A percentile compares a stretch with the other conserved stretches of the same genome.
These are phyloP conservation scores for Euphorbia neoarborescens DNA, from an alignment of 441 rosid species.

Conservation along the genomic window DNA sequence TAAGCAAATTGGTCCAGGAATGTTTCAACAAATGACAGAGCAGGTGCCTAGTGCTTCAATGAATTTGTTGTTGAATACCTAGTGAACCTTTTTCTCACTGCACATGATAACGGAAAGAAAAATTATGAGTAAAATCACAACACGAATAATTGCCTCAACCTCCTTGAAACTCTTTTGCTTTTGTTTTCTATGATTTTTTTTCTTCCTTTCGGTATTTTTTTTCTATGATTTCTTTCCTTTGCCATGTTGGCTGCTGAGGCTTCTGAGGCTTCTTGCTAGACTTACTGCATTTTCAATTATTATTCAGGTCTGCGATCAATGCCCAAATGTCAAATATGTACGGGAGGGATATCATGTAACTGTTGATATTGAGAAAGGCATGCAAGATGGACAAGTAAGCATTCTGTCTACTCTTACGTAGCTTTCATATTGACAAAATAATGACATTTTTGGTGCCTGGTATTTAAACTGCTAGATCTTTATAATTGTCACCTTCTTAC, in stretches of 20 bases:
- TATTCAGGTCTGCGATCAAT: constrained; percentile 78
- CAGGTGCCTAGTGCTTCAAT: constrained; percentile 40
- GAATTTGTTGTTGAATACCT: constrained; percentile 1
- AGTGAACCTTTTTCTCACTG: not conserved
- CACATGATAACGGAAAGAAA: not conserved
- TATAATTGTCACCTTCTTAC: not conserved
- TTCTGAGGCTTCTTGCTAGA: constrained; percentile 11
- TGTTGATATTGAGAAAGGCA: constrained; percentile 93
- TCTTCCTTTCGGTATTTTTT: too few species aligned
- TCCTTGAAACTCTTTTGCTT: not conserved
- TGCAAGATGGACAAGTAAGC: constrained; percentile 94
- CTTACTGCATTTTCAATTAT: constrained; percentile 9
- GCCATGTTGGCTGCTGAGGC: not conserved
- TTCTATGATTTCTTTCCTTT: not conserved
- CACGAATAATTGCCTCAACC: not conserved
- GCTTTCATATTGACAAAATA: not conserved
- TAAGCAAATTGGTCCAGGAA: constrained; percentile 97
- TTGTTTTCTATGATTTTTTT: not conserved
- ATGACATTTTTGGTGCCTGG: not conserved
- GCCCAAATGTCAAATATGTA: constrained; percentile 79
- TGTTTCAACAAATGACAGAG: constrained; percentile 99
- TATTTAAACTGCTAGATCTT: not conserved
- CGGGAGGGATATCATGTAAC: constrained; percentile 76
- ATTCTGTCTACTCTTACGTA: constrained; percentile 3
- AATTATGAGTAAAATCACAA: not conserved